Percentiles rank a stretch among this genome's conserved stretches.
phyloP scores from a whole-genome alignment of 257 asterid genomes.

The Plantago elongata region DNA sequence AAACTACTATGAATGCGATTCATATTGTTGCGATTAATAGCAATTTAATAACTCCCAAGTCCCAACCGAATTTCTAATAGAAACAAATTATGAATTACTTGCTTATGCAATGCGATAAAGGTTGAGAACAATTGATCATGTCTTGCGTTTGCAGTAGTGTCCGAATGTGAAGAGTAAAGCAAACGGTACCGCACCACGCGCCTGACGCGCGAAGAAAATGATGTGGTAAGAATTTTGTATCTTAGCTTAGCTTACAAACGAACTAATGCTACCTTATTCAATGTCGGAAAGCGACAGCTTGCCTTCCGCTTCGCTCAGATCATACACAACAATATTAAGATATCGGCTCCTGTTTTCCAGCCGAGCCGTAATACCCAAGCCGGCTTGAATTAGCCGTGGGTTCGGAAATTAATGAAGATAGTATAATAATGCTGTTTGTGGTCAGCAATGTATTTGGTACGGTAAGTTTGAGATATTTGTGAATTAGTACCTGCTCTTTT shows the following conservation, averaged over 20 bases:
- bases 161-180: not conserved
- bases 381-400: conserved; percentile 14
- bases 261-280: conserved; percentile 12
- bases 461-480: conserved; percentile 6
- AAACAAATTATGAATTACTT: too few species aligned
- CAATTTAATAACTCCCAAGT: too few species aligned
- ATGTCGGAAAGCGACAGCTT: conserved; percentile 34
- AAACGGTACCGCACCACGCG: conserved; percentile 23
- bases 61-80: too few species aligned
- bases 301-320: conserved; percentile 27
- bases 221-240: conserved; percentile 13
- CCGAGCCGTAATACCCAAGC: conserved; percentile 11
- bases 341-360: conserved; percentile 15
- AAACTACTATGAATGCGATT: too few species aligned
- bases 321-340: not conserved
- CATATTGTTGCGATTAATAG: too few species aligned
- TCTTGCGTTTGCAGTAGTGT: conserved; percentile 21
- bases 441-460: not conserved
- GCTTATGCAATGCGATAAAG: not conserved
- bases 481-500: conserved; percentile 4
- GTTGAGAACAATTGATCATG: conserved; percentile 6
- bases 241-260: conserved; percentile 42
- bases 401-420: conserved; percentile 1
- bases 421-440: conserved; percentile 8
- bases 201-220: conserved; percentile 18